phyloP scores from a whole-genome alignment of 257 asterid species.

The Cinchona pubescens region DNA sequence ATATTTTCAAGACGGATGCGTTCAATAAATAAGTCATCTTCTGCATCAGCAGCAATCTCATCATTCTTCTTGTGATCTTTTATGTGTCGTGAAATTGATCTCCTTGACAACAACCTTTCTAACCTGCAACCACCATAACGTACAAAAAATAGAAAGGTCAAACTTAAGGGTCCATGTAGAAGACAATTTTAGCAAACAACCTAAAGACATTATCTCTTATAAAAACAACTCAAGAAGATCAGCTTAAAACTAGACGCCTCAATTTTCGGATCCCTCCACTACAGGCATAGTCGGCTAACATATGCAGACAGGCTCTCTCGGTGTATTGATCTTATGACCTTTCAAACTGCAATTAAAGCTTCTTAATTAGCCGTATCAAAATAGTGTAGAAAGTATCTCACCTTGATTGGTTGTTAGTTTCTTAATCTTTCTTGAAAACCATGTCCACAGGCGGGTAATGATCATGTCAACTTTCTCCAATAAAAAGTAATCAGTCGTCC shows the following conservation, averaged over 20 bases:
- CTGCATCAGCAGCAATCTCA: conserved; percentile 41
- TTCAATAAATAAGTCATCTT: conserved; percentile 62
- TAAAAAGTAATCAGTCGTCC: conserved; percentile 77
- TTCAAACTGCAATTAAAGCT: not conserved
- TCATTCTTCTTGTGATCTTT: conserved; percentile 52
- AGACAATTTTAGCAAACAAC: not conserved
- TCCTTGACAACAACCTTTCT: conserved; percentile 57
- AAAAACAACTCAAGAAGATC: conserved; percentile 1
- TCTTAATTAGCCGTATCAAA: conserved; percentile 1
- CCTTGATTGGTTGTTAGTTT: too few species aligned
- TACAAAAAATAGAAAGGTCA: not conserved
- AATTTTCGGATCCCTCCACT: not conserved
- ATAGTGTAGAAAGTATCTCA: conserved; percentile 21
- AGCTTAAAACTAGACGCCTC: conserved; percentile 10
- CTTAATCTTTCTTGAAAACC: conserved; percentile 75
- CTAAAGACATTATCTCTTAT: not conserved
- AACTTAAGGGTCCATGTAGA: not conserved
- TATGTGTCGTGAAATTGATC: conserved; percentile 37
- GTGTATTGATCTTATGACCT: not conserved
- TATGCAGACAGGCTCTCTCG: not conserved
- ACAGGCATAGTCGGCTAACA: too few species aligned
- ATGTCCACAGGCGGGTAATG: conserved; percentile 72
- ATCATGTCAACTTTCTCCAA: conserved; percentile 91
- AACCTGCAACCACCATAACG: conserved; percentile 38
- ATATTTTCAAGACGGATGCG: conserved; percentile 88